These are phyloP conservation scores for Wickerhamiella cacticola DNA, from an alignment of 805 yeast species.

Conservation along the genomic window DNA sequence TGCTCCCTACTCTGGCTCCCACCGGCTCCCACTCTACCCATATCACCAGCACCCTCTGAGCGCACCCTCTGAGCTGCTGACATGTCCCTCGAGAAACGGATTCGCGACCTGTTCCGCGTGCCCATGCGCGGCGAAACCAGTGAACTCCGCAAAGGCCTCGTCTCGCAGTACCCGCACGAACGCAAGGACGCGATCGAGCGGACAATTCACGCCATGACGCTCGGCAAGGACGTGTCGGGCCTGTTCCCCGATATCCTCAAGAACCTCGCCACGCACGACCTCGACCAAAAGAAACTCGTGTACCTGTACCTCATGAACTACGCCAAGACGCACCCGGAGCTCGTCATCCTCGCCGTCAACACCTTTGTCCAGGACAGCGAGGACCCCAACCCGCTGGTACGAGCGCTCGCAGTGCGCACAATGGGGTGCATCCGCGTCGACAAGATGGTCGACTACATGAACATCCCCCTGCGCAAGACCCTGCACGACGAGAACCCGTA, in stretches of 20 bases:
- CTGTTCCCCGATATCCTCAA: constrained; percentile 92
- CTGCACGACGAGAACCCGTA: constrained; percentile 89
- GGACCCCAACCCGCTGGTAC: constrained; percentile 90
- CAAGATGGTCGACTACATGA: constrained; percentile 90
- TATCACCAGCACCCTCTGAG: neutral
- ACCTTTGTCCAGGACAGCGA: constrained; percentile 91
- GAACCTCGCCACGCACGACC: constrained; percentile 91
- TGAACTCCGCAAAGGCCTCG: constrained; percentile 80
- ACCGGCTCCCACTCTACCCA: too few relatives aligned
- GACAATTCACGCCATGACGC: constrained; percentile 95
- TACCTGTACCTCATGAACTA: constrained; percentile 92
- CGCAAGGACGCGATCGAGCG: constrained; percentile 89
- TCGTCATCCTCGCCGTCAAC: constrained; percentile 90
- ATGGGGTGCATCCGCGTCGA: constrained; percentile 98
- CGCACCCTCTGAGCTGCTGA: neutral
- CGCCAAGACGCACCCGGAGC: constrained; percentile 91
- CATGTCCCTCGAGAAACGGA: constrained; percentile 35
- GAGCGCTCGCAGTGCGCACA: constrained; percentile 93
- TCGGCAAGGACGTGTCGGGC: constrained; percentile 91
- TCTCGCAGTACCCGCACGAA: constrained; percentile 88
- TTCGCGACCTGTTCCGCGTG: constrained; percentile 45
- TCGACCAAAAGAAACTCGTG: constrained; percentile 92
- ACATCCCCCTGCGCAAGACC: constrained; percentile 75
- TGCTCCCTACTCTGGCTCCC: too few relatives aligned
- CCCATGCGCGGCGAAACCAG: constrained; percentile 62